Percentiles rank a stretch among this genome's conserved stretches.
Conservation (phyloP, 768 basidiomycete genomes). For the Leccinum truebloodii region DNA sequence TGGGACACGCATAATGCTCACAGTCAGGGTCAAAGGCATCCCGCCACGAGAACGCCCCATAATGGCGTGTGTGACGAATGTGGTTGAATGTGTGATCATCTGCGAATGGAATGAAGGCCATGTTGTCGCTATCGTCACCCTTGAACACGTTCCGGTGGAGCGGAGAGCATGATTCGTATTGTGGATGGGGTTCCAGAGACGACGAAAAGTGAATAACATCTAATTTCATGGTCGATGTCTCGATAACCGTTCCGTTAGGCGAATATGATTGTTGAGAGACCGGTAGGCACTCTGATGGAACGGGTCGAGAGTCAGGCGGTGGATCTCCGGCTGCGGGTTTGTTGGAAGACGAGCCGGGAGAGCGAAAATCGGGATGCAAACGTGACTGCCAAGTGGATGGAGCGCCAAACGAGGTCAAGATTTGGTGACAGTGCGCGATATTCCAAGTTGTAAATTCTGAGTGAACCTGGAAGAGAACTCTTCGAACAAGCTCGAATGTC, state of each 20-base stretch:
- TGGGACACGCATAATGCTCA: constrained; percentile 25
- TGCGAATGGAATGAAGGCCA: constrained; percentile 62
- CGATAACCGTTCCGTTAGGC: constrained; percentile 12
- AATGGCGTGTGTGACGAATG: constrained; percentile 39
- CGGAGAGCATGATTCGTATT: constrained; percentile 62
- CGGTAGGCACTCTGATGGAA: not conserved
- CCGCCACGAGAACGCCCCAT: constrained; percentile 56
- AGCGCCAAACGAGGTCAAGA: constrained; percentile 16
- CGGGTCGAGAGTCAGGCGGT: not conserved
- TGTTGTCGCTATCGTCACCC: constrained; percentile 57
- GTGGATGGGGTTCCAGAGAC: constrained; percentile 33
- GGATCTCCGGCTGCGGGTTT: not conserved
- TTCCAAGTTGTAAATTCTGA: constrained; percentile 27
- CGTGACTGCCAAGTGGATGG: constrained; percentile 19
- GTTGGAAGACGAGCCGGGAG: constrained; percentile 1
- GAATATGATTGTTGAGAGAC: constrained; percentile 19
- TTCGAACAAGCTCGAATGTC: constrained; percentile 15
- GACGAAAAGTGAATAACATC: constrained; percentile 14
- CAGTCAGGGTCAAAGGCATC: constrained; percentile 40
- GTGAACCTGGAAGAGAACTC: constrained; percentile 24
- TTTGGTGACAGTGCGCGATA: constrained; percentile 12
- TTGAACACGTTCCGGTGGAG: constrained; percentile 44
- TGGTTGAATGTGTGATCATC: constrained; percentile 59
- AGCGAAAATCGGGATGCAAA: constrained; percentile 14
- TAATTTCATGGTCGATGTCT: constrained; percentile 14